A percentile compares a stretch with the other conserved stretches of the same genome.
Evolutionary conservation across 108 stramenopile species (phyloP).

Genomic region (Nitzschia inconspicua): DNA sequence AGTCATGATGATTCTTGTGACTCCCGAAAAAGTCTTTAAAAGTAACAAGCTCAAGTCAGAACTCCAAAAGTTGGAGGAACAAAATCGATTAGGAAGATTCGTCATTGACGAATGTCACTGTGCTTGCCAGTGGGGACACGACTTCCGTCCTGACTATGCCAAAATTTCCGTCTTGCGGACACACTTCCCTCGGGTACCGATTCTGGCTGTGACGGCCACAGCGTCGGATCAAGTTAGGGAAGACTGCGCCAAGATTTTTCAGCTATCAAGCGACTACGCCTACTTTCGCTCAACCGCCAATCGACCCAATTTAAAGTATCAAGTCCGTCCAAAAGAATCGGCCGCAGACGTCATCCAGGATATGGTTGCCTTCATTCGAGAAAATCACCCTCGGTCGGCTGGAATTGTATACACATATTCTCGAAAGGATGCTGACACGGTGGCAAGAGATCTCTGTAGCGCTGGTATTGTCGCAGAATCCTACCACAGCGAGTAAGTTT

Average conservation of each 20-base stretch:
- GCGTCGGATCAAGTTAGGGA: slow-evolving; percentile 84
- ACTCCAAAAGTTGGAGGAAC: slow-evolving; percentile 55
- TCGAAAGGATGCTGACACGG: slow-evolving; percentile 84
- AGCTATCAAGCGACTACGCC: slow-evolving; percentile 50
- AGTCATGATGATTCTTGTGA: slow-evolving; percentile 87
- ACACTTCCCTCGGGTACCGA: slow-evolving; percentile 65
- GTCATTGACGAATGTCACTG: slow-evolving; percentile 91
- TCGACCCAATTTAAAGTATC: slow-evolving; percentile 90
- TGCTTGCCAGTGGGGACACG: slow-evolving; percentile 79
- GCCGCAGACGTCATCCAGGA: slow-evolving; percentile 56
- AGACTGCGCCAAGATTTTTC: slow-evolving; percentile 80
- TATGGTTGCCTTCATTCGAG: slow-evolving; percentile 72
- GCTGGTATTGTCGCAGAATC: slow-evolving; percentile 81
- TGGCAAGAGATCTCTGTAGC: slow-evolving; percentile 60
- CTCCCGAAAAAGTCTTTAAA: slow-evolving; percentile 88
- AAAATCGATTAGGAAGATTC: slow-evolving; percentile 78
- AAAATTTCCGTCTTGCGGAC: slow-evolving; percentile 85
- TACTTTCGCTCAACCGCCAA: slow-evolving; percentile 83
- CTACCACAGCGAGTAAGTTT: slow-evolving; percentile 63
- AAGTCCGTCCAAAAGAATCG: slow-evolving; percentile 55
- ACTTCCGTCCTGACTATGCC: slow-evolving; percentile 93
- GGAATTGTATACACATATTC: slow-evolving; percentile 93
- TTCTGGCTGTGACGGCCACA: slow-evolving; percentile 70
- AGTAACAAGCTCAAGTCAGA: slow-evolving; percentile 50
- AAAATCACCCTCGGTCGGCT: slow-evolving; percentile 49